Evolutionary conservation across 2,329 filamentous ascomycete species (phyloP), one percentile per base, ranked within the genome.

Genomic region (Talaromyces sp.): DNA sequence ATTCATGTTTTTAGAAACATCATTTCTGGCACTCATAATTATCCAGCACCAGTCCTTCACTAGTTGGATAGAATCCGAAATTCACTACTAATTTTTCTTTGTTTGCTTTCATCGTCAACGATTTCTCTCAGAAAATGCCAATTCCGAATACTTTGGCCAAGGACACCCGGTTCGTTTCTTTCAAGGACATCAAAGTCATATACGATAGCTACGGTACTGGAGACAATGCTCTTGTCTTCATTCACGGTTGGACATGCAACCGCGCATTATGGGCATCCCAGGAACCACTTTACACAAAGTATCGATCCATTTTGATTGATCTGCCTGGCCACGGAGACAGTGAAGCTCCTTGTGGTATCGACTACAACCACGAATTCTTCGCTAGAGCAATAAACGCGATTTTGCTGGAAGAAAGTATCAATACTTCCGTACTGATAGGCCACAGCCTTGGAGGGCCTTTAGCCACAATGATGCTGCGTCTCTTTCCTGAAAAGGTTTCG

Each of bases 281-380:
- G 8, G 61, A 51, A 32, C 59, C 53, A 17, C 24, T 55, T 12
- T 56, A 56, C 54, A 31, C 35, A 8, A 46, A 48, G 14, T 43
- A 56, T 48, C 54, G 54, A n/a, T 56, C 54, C 21, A 48, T 56
- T 24, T 19, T 56, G 5, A 46, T 56, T 6, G 54, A 56, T 26
- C 38, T 56, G 11, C 54, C 54, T 2, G 54, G 54, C 11, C 48
- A 52, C 26, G 48, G 48, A 29, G 48, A 26, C 19, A 52, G 48
- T n/a, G 48, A 52, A 29, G 48, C 48, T n/a, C 48, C 48, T 21
- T 29, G 14, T 3, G 27, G 27, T 52, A 10, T 52, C 24, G 48
- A 52, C 17, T 52, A 52, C 21, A 52, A 27, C 17, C 24, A 52
- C 3, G 48, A 52, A 26, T 27, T 52, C 24, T 29, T 52, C 26